Percentiles rank a stretch among this genome's conserved stretches.
Conservation (phyloP, 2,329 filamentous ascomycete species). For the Keithomyces neogunnii region DNA sequence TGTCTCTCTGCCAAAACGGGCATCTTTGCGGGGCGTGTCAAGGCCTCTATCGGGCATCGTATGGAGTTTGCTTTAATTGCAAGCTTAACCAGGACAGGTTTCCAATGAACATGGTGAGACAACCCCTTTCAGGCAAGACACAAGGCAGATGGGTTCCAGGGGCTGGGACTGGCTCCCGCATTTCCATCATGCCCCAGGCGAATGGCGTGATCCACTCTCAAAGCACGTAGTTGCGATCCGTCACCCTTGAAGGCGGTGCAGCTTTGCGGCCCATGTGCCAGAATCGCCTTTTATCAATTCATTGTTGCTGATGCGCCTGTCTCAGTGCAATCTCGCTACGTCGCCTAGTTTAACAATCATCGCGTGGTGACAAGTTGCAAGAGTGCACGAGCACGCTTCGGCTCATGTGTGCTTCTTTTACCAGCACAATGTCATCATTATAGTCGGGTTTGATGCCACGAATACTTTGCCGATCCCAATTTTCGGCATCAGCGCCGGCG, state of each 20-base stretch:
- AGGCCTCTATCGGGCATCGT: too few species aligned
- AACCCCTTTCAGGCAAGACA: background rate
- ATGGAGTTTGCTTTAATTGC: background rate
- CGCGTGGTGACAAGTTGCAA: background rate
- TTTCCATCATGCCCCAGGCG: background rate
- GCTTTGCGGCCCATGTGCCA: background rate
- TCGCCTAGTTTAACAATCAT: background rate
- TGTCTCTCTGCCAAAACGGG: too few species aligned
- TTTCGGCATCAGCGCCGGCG: background rate
- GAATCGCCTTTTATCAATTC: background rate
- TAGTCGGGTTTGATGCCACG: background rate
- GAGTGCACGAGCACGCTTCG: background rate
- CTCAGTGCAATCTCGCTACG: background rate
- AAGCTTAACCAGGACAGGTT: background rate
- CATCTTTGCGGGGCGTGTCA: too few species aligned
- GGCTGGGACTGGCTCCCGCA: too few species aligned
- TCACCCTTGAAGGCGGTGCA: background rate
- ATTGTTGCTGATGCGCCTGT: background rate
- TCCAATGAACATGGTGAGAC: background rate
- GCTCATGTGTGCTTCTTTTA: too few species aligned
- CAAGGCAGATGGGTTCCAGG: background rate
- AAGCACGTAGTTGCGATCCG: background rate
- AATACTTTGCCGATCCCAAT: background rate
- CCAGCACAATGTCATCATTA: background rate
- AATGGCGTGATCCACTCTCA: background rate